Evolutionary conservation across 2,329 filamentous ascomycete genomes (phyloP).

Genomic region (Trichoderma endophyticum): DNA sequence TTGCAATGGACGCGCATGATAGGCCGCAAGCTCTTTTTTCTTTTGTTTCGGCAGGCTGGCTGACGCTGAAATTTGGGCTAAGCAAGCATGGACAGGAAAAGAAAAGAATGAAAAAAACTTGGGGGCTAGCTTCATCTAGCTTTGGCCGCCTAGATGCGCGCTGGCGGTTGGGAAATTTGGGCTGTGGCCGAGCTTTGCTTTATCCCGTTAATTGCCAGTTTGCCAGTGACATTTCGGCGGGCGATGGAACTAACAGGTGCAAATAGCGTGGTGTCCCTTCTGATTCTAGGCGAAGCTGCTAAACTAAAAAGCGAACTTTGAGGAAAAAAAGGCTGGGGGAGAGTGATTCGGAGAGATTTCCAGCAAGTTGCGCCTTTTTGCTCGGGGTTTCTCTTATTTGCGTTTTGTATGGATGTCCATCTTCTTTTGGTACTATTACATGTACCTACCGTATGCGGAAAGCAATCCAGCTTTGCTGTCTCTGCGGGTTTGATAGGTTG

Average conservation of each 20-base stretch:
- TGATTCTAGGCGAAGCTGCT: neutral
- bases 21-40: neutral
- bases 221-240: slow-evolving; percentile 5
- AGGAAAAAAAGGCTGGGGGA: neutral
- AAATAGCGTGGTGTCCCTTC: neutral
- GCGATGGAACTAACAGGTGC: neutral
- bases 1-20: neutral
- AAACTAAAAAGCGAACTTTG: neutral
- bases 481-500: neutral
- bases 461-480: neutral
- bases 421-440: neutral
- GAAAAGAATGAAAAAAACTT: neutral
- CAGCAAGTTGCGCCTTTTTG: neutral
- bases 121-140: neutral
- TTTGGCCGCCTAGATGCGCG: slow-evolving; percentile 6
- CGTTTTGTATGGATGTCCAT: neutral
- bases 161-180: neutral
- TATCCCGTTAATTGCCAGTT: neutral
- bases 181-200: neutral
- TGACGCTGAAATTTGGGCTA: neutral
- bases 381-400: neutral
- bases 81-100: neutral
- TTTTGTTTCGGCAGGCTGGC: neutral
- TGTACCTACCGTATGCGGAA: neutral
- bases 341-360: neutral